Evolutionary conservation across 306 rosid species (phyloP).

Genomic region (barrel medic (Medicago truncatula)): DNA sequence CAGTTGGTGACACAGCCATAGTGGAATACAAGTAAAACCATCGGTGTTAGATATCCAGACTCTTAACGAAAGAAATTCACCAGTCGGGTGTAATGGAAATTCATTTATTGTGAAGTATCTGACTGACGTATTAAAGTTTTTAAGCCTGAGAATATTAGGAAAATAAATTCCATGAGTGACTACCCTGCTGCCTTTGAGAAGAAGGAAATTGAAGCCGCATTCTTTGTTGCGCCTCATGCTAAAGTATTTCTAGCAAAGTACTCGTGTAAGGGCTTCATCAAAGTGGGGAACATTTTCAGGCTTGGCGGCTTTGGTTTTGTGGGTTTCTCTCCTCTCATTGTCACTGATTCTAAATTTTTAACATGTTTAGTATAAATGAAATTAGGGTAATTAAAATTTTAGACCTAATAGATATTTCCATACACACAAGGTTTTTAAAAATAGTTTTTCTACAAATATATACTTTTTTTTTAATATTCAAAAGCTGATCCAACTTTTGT

Average conservation of each 20-base stretch:
- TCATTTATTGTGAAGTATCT: slow-evolving; percentile 57
- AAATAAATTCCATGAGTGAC: slow-evolving; percentile 44
- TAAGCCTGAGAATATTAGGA: slow-evolving; percentile 48
- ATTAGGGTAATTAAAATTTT: slow-evolving; percentile 2
- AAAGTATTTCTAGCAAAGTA: slow-evolving; percentile 66
- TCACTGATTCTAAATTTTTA: not conserved
- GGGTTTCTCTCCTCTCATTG: slow-evolving; percentile 34
- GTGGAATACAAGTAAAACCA: slow-evolving; percentile 51
- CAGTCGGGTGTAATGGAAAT: slow-evolving; percentile 60
- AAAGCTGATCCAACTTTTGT: not conserved
- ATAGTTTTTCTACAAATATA: not conserved
- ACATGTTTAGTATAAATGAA: not conserved
- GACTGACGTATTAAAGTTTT: slow-evolving; percentile 41
- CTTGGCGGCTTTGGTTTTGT: slow-evolving; percentile 74
- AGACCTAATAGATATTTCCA: not conserved
- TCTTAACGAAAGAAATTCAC: slow-evolving; percentile 47
- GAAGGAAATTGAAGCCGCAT: slow-evolving; percentile 64
- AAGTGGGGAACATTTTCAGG: slow-evolving; percentile 46
- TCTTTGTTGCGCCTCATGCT: slow-evolving; percentile 68
- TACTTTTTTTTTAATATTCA: not conserved
- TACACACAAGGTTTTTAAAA: not conserved
- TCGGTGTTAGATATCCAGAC: slow-evolving; percentile 56
- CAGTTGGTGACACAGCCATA: slow-evolving; percentile 65
- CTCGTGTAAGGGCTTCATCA: slow-evolving; percentile 53
- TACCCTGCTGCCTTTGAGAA: slow-evolving; percentile 58